phyloP scores from a whole-genome alignment of 2,329 filamentous ascomycete genomes.

The Exophiala spinifera region DNA sequence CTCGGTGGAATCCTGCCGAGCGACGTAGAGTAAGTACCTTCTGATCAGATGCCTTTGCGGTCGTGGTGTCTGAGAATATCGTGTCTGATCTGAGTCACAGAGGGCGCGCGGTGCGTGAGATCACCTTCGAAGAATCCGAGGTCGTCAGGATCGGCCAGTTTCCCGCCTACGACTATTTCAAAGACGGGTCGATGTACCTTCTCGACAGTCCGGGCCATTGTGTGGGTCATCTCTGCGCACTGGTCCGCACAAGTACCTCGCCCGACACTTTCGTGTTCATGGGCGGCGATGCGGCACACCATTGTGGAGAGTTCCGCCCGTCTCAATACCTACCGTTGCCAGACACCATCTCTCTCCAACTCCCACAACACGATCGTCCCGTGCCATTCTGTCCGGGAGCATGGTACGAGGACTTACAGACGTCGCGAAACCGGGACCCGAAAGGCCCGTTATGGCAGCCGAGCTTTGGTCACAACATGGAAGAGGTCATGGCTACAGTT shows the following conservation, averaged over 20 bases:
- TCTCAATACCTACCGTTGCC: slow-evolving; percentile 38
- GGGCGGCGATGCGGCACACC: slow-evolving; percentile 46
- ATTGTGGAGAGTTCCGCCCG: slow-evolving; percentile 39
- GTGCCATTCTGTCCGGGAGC: slow-evolving; percentile 7
- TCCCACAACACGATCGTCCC: background rate
- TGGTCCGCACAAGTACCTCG: slow-evolving; percentile 41
- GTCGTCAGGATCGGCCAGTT: slow-evolving; percentile 35
- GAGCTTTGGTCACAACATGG: slow-evolving; percentile 30
- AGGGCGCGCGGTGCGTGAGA: slow-evolving; percentile 29
- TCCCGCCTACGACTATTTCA: slow-evolving; percentile 41
- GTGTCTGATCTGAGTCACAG: background rate
- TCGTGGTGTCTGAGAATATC: background rate
- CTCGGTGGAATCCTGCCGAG: slow-evolving; percentile 6
- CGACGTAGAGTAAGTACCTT: slow-evolving; percentile 27
- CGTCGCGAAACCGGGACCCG: slow-evolving; percentile 5
- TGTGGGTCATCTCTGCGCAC: slow-evolving; percentile 48
- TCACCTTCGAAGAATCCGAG: slow-evolving; percentile 15
- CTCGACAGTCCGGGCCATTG: slow-evolving; percentile 47
- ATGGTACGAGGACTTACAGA: slow-evolving; percentile 10
- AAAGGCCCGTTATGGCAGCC: slow-evolving; percentile 25
- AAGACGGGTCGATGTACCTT: slow-evolving; percentile 40
- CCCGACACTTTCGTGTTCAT: slow-evolving; percentile 43
- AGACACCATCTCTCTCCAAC: slow-evolving; percentile 20
- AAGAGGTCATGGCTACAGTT: slow-evolving; percentile 26
- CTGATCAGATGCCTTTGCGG: slow-evolving; percentile 35